Conservation (phyloP, 441 rosid species). For the Daphne laureola region DNA sequence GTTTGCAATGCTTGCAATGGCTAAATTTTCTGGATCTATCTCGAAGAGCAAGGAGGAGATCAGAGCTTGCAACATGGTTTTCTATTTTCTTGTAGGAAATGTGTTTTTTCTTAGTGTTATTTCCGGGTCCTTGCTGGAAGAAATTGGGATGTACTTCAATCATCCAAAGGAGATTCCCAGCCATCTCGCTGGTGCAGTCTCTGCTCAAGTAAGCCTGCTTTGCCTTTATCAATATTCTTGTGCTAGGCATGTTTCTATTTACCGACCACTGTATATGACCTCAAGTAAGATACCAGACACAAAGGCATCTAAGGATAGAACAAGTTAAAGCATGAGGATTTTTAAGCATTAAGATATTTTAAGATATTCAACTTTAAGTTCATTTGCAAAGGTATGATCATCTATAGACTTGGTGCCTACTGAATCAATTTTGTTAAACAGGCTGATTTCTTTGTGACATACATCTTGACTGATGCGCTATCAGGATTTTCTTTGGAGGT, state of each 20-base stretch:
- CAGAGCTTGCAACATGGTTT: conserved; percentile 89
- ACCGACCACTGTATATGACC: neutral
- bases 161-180: conserved; percentile 72
- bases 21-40: conserved; percentile 57
- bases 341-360: no score
- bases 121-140: conserved; percentile 85
- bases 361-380: no score
- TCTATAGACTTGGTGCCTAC: no score
- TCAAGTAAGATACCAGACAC: no score
- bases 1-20: conserved; percentile 69
- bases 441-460: conserved; percentile 87
- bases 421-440: conserved; percentile 17
- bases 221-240: neutral
- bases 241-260: conserved; percentile 4
- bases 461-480: conserved; percentile 74
- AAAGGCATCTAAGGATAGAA: no score
- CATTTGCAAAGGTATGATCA: no score
- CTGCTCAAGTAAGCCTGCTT: conserved; percentile 55
- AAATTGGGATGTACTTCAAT: conserved; percentile 63
- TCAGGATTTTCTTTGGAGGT: conserved; percentile 82
- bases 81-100: conserved; percentile 87
- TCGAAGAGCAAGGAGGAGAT: conserved; percentile 82
- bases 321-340: no score
- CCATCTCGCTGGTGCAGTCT: conserved; percentile 80
- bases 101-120: conserved; percentile 81